Evolutionary conservation across 768 basidiomycete genomes (phyloP).

Genomic region (Rhizopogon vinicolor): DNA sequence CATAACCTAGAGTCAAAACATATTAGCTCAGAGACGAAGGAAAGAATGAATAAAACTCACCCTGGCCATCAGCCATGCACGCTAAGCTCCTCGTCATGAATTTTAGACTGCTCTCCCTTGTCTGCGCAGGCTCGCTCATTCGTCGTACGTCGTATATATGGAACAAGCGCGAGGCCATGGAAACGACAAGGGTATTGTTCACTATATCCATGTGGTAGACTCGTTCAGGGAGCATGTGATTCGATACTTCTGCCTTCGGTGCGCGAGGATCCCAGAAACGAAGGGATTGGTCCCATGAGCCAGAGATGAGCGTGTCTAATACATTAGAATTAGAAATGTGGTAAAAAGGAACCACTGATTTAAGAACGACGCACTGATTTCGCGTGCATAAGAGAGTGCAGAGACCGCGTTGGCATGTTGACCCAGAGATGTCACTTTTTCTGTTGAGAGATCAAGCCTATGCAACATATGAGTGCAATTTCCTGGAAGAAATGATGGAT

Average conservation of each 20-base stretch:
- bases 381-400: conserved; percentile 63
- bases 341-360: neutral
- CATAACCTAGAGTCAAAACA: conserved; percentile 59
- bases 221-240: conserved; percentile 72
- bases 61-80: conserved; percentile 91
- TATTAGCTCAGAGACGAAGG: neutral
- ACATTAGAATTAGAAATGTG: neutral
- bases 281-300: conserved; percentile 89
- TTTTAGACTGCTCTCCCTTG: conserved; percentile 89
- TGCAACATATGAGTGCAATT: neutral
- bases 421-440: conserved; percentile 70
- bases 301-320: conserved; percentile 72
- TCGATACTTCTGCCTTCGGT: conserved; percentile 46
- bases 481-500: neutral
- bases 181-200: conserved; percentile 78
- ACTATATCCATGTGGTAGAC: conserved; percentile 82
- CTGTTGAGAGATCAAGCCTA: conserved; percentile 75
- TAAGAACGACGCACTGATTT: conserved; percentile 47
- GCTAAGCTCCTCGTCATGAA: conserved; percentile 91
- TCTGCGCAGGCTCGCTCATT: conserved; percentile 70
- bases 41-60: conserved; percentile 32
- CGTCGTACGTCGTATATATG: conserved; percentile 85
- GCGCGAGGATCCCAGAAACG: conserved; percentile 85
- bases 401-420: conserved; percentile 81
- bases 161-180: conserved; percentile 88